These are phyloP conservation scores for Candida argentea DNA, from an alignment of 805 yeast species.

Conservation along the genomic window DNA sequence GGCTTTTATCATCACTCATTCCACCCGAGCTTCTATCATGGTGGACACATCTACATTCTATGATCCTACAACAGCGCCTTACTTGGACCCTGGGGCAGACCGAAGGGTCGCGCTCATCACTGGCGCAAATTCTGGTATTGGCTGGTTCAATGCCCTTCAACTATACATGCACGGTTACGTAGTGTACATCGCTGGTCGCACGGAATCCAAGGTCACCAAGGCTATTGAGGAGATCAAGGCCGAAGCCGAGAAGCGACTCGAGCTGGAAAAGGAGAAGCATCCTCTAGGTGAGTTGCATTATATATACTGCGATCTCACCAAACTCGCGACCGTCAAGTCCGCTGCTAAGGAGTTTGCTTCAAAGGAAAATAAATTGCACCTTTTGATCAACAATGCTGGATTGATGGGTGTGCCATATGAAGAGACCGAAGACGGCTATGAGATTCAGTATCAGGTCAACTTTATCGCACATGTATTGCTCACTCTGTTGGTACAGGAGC, in stretches of 20 bases:
- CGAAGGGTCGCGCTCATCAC: slow-evolving; percentile 25
- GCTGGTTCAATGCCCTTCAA: slow-evolving; percentile 30
- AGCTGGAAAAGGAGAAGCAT: not conserved
- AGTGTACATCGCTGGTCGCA: slow-evolving; percentile 29
- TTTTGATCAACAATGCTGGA: slow-evolving; percentile 32
- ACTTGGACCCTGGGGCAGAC: slow-evolving; percentile 16
- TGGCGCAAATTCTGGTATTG: slow-evolving; percentile 33
- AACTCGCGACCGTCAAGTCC: slow-evolving; percentile 14
- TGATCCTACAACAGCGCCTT: slow-evolving; percentile 20
- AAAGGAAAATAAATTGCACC: slow-evolving; percentile 18
- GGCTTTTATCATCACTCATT: no score
- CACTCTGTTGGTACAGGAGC: slow-evolving; percentile 19
- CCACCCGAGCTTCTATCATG: no score
- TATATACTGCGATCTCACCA: slow-evolving; percentile 47
- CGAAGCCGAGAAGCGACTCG: slow-evolving; percentile 20
- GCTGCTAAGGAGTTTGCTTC: slow-evolving; percentile 16
- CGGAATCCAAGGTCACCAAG: slow-evolving; percentile 16
- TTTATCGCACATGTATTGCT: slow-evolving; percentile 25
- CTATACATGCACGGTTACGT: slow-evolving; percentile 29
- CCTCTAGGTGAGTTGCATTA: slow-evolving; percentile 39
- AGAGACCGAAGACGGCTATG: slow-evolving; percentile 26
- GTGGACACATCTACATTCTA: no score
- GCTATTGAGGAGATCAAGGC: slow-evolving; percentile 23
- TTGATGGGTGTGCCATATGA: slow-evolving; percentile 29
- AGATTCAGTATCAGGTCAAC: slow-evolving; percentile 33